Evolutionary conservation across 2,329 filamentous ascomycete species (phyloP).

Genomic region (Penicillium sp.): DNA sequence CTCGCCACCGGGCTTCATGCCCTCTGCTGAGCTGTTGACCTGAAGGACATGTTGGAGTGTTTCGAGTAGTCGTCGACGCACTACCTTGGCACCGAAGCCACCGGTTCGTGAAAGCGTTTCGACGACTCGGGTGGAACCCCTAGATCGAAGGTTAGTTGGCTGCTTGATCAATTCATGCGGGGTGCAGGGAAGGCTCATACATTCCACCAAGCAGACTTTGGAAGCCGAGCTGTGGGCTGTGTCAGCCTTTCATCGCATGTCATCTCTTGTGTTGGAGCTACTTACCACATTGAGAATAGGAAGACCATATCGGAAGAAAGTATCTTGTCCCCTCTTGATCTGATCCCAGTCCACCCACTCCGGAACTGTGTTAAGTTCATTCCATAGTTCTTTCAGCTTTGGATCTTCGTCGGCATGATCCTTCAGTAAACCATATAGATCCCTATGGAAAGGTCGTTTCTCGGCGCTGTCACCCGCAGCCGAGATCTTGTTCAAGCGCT

Average conservation of each 20-base stretch:
- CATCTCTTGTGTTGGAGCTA: background rate
- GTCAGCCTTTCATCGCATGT: conserved; percentile 15
- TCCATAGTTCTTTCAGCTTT: conserved; percentile 59
- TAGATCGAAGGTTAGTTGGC: conserved; percentile 11
- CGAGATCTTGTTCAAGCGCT: conserved; percentile 60
- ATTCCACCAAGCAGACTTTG: conserved; percentile 31
- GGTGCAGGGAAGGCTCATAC: conserved; percentile 12
- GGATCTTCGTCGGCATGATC: conserved; percentile 57
- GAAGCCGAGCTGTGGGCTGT: conserved; percentile 26
- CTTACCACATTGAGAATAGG: conserved; percentile 56
- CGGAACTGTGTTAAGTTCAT: conserved; percentile 62
- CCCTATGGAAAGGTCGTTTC: conserved; percentile 43
- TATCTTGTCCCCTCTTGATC: conserved; percentile 67
- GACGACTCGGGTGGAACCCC: conserved; percentile 66
- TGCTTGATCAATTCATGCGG: background rate
- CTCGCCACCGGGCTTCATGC: conserved; percentile 64
- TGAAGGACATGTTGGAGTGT: conserved; percentile 74
- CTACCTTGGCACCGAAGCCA: conserved; percentile 66
- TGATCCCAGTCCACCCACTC: conserved; percentile 76
- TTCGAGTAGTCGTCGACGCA: conserved; percentile 63
- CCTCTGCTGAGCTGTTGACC: conserved; percentile 61
- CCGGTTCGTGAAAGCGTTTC: conserved; percentile 71
- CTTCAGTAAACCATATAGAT: conserved; percentile 61
- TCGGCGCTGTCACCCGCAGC: conserved; percentile 8
- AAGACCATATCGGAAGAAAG: conserved; percentile 72